Evolutionary conservation across 78 protist species (phyloP).

Genomic region (Cavenderia fasciculata): DNA sequence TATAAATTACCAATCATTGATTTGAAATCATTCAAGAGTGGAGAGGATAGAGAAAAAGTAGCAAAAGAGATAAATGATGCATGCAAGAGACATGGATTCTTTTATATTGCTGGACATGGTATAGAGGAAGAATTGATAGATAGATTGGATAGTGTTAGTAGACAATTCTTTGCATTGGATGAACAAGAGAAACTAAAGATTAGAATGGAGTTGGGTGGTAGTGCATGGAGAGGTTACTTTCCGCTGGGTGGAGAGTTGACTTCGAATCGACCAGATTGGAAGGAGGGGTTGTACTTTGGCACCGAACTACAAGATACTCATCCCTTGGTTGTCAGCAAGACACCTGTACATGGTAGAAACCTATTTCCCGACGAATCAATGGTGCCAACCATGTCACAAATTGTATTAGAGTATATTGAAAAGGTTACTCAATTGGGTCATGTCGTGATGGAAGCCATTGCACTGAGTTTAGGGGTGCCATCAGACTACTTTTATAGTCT

Average conservation of each 20-base stretch:
- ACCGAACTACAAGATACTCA: conserved; percentile 35
- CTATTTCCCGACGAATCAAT: conserved; percentile 4
- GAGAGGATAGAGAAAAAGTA: neutral
- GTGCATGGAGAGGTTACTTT: conserved; percentile 78
- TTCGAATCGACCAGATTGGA: conserved; percentile 34
- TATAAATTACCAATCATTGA: conserved; percentile 38
- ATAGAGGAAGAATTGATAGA: conserved; percentile 18
- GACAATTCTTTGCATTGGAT: conserved; percentile 17
- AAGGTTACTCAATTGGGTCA: conserved; percentile 39
- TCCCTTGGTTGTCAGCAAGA: neutral
- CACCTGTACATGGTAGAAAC: conserved; percentile 38
- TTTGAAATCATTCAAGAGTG: neutral
- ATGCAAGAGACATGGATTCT: conserved; percentile 44
- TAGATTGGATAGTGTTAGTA: conserved; percentile 31
- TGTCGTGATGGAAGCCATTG: conserved; percentile 28
- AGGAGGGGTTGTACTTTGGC: conserved; percentile 72
- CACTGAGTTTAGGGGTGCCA: conserved; percentile 21
- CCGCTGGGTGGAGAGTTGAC: conserved; percentile 62
- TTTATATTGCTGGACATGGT: conserved; percentile 68
- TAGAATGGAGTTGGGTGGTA: conserved; percentile 37
- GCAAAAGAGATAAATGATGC: conserved; percentile 30
- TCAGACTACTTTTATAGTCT: conserved; percentile 7
- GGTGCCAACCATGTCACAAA: conserved; percentile 15
- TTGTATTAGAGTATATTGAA: conserved; percentile 41
- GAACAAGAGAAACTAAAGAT: conserved; percentile 22